phyloP scores from a whole-genome alignment of 1,139 yeast genomes.

The Yamadazyma triangularis region DNA sequence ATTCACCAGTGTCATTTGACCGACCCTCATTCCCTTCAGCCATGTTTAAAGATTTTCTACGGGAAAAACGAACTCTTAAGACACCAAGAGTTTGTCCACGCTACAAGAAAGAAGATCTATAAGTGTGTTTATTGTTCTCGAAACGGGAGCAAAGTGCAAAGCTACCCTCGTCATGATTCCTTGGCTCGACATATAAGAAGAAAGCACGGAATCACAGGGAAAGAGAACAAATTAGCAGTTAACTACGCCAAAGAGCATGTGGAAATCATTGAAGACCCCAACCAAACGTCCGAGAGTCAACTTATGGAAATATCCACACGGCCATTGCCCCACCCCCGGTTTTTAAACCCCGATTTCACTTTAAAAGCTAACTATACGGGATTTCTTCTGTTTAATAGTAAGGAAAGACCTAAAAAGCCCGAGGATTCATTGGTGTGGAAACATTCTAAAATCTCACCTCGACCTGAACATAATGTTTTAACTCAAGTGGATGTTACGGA shows the following conservation, averaged over 20 bases:
- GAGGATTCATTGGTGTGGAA: too few relatives aligned
- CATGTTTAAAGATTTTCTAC: conserved; percentile 40
- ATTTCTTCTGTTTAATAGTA: conserved; percentile 25
- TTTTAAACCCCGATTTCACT: conserved; percentile 25
- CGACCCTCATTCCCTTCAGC: conserved; percentile 28
- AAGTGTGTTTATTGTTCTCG: conserved; percentile 41
- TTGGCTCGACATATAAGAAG: conserved; percentile 44
- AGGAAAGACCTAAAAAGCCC: conserved; percentile 6
- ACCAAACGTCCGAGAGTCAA: conserved; percentile 6
- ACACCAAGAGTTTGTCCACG: conserved; percentile 48
- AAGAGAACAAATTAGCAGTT: conserved; percentile 45
- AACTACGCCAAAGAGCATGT: conserved; percentile 44
- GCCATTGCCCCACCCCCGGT: conserved; percentile 31
- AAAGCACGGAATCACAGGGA: conserved; percentile 45
- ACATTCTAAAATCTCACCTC: too few relatives aligned
- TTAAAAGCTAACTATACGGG: conserved; percentile 29
- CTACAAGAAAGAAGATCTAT: conserved; percentile 41
- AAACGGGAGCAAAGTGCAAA: conserved; percentile 34
- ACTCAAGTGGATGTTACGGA: too few relatives aligned
- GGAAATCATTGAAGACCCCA: conserved; percentile 31
- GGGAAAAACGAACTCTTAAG: conserved; percentile 43
- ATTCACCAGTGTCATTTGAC: conserved; percentile 42
- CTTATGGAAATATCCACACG: conserved; percentile 12
- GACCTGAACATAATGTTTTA: too few relatives aligned
- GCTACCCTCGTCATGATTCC: conserved; percentile 46